A percentile compares a stretch with the other conserved stretches of the same genome.
phyloP scores from a whole-genome alignment of 73 alveolate genomes.

The Symbiodinium natans region DNA sequence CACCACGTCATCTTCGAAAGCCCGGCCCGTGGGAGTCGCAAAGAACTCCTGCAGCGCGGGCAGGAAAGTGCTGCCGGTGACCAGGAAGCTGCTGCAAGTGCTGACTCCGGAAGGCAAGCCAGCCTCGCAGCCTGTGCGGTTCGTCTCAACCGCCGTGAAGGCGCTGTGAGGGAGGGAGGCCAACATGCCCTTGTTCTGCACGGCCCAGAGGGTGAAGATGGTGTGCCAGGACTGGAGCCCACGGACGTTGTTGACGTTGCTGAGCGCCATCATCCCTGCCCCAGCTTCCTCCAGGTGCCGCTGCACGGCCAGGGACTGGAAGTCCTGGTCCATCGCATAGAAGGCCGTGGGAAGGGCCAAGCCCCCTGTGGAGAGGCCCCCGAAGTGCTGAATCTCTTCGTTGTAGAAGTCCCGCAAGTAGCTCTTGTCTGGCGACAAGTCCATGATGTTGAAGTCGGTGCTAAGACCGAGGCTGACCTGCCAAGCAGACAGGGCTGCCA shows the following conservation, averaged over 20 bases:
- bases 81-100: slow-evolving; percentile 29
- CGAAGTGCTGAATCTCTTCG: slow-evolving; percentile 45
- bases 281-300: slow-evolving; percentile 59
- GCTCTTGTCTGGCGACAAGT: slow-evolving; percentile 65
- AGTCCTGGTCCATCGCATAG: slow-evolving; percentile 3
- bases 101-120: slow-evolving; percentile 56
- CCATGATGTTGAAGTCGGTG: slow-evolving; percentile 75
- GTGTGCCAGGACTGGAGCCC: slow-evolving; percentile 45
- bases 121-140: slow-evolving; percentile 57
- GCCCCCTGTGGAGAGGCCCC: slow-evolving; percentile 45
- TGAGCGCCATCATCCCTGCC: slow-evolving; percentile 62
- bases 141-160: slow-evolving; percentile 24
- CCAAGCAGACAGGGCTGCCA: slow-evolving; percentile 42
- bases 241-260: slow-evolving; percentile 21
- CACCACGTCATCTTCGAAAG: not conserved
- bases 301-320: slow-evolving; percentile 63
- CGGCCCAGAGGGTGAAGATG: slow-evolving; percentile 69
- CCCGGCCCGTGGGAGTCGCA: not conserved
- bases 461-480: slow-evolving; percentile 70
- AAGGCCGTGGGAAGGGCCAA: slow-evolving; percentile 53
- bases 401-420: slow-evolving; percentile 79
- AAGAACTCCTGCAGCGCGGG: slow-evolving; percentile 39
- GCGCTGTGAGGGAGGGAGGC: slow-evolving; percentile 24
- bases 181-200: slow-evolving; percentile 12
- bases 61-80: slow-evolving; percentile 53